Percentiles rank a stretch among this genome's conserved stretches.
These are phyloP conservation scores for Wakefieldia striispora DNA, from an alignment of 768 basidiomycete genomes.

Conservation along the genomic window DNA sequence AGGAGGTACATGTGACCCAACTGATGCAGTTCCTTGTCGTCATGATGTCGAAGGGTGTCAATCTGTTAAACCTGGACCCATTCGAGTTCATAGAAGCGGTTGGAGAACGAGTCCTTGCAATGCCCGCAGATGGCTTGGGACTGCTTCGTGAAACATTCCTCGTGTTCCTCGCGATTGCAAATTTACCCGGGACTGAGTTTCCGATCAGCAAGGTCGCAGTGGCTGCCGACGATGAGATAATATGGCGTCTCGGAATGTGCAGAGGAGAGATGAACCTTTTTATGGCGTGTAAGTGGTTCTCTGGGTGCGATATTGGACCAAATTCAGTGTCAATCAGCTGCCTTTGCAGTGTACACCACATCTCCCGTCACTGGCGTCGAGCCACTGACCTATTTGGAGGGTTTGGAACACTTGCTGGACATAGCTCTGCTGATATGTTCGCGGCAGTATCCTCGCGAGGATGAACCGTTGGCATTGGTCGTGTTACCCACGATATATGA, in stretches of 20 bases:
- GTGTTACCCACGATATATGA: constrained; percentile 48
- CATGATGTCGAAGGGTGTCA: constrained; percentile 20
- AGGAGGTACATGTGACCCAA: constrained; percentile 11
- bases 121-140: not conserved
- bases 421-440: constrained; percentile 46
- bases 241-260: constrained; percentile 39
- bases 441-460: constrained; percentile 43
- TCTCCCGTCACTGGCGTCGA: constrained; percentile 28
- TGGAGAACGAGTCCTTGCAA: constrained; percentile 14
- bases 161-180: constrained; percentile 31
- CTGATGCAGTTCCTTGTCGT: constrained; percentile 27
- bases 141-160: constrained; percentile 38
- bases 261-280: constrained; percentile 32
- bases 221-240: constrained; percentile 30
- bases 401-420: constrained; percentile 46
- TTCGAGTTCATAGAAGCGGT: constrained; percentile 15
- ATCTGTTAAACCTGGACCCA: constrained; percentile 1
- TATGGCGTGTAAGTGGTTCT: constrained; percentile 41
- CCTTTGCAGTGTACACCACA: constrained; percentile 45
- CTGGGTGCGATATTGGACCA: not conserved
- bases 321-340: constrained; percentile 33
- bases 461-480: constrained; percentile 51
- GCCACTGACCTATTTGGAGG: constrained; percentile 43
- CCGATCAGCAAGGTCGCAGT: constrained; percentile 1
- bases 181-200: constrained; percentile 10